These are phyloP conservation scores for Priceomyces castillae DNA, from an alignment of 805 yeast species.

Conservation along the genomic window DNA sequence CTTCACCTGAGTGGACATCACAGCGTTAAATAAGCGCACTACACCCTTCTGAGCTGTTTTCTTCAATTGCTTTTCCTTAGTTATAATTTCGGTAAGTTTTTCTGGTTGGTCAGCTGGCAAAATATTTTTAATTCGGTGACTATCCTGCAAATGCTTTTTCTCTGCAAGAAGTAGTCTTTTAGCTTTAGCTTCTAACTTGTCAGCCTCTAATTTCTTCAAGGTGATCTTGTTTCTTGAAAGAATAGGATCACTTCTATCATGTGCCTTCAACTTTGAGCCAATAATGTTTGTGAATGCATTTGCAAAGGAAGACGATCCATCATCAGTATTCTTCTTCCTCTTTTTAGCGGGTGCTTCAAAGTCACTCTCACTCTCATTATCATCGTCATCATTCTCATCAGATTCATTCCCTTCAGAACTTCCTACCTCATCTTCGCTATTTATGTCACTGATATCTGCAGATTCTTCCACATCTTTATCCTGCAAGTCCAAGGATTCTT, in stretches of 20 bases:
- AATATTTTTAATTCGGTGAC: constrained; percentile 64
- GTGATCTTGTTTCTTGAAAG: constrained; percentile 77
- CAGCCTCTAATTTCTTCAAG: constrained; percentile 69
- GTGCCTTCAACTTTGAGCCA: constrained; percentile 82
- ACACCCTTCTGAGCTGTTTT: constrained; percentile 89
- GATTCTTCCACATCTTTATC: constrained; percentile 12
- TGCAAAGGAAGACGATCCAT: constrained; percentile 77
- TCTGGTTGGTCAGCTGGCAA: constrained; percentile 62
- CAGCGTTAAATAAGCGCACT: constrained; percentile 78
- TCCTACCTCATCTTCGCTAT: constrained; percentile 25
- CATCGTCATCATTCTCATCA: constrained; percentile 15
- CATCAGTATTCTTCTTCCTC: constrained; percentile 55
- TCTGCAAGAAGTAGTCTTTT: constrained; percentile 66
- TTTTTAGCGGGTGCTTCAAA: constrained; percentile 46
- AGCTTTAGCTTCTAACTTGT: constrained; percentile 82
- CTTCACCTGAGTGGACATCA: constrained; percentile 70
- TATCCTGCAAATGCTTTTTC: constrained; percentile 63
- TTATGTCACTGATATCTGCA: constrained; percentile 20
- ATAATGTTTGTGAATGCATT: constrained; percentile 80
- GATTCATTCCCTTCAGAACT: constrained; percentile 17
- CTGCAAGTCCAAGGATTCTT: constrained; percentile 16
- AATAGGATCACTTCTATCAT: constrained; percentile 86
- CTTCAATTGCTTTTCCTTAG: constrained; percentile 64
- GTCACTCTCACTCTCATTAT: constrained; percentile 27
- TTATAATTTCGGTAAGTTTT: constrained; percentile 56